Base-by-base conservation (phyloP, 768 basidiomycete species). In the Boletus rex-veris region DNA sequence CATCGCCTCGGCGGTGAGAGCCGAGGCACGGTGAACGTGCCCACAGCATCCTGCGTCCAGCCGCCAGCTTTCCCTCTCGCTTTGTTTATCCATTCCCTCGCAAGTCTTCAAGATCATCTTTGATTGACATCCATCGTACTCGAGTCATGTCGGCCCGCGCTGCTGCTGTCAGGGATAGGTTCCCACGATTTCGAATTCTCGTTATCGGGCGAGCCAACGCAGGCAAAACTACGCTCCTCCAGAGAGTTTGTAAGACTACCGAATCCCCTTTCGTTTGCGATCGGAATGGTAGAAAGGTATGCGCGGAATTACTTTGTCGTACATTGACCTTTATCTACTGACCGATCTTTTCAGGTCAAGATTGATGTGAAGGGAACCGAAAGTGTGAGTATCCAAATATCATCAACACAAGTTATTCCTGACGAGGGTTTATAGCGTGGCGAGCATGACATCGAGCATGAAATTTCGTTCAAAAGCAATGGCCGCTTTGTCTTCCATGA, bases 191-290 rank as follows among this genome's bases (percentile, higher is more conserved):
- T 42, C 69, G 75, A 4, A 66, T 76, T 28, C 71, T 77, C 44
- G 59, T 75, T 15, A 72, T 77, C n/a, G 75, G 75, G 5, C 65
- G 70, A 48, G 70, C 72, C 3, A 75, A 75, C 48, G 67, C 73
- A 1, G 75, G 75, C 0, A 77, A 77, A 55, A 76, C 74, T 0
- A 76, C 75, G 0, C 60, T 77, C 19, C 61, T 75, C 16, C 65
- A 74, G 58, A 68, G 64, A 45, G 65, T 77, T 8, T 75, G 74
- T 58, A 65, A 70, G 49, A 67, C 71, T 7, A 64, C 54, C 1
- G 70, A 74, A 9, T 62, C 68, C 4, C 73, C 73, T 0, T 61
- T 51, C 11, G 64, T 75, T 37, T 60, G 56, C n/a, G 58, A 64
- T 57, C 18, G 48, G 5, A 8, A 46, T 0, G 65, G 67, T 12